These are phyloP conservation scores for Rhynchospora breviuscula DNA, from an alignment of 176 grass and related monocot species.

Conservation along the genomic window DNA sequence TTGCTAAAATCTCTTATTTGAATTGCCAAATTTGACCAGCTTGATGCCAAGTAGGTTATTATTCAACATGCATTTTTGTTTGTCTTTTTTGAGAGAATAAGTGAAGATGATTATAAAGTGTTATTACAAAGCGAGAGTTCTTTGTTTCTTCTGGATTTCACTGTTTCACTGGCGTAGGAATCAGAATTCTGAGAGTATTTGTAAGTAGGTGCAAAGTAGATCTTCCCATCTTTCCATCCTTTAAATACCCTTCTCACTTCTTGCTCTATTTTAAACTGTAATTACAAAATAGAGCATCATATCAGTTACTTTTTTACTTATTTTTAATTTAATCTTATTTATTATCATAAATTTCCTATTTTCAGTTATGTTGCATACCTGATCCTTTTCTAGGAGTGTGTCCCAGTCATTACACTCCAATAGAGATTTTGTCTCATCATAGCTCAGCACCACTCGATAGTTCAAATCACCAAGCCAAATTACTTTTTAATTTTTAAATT, in stretches of 20 bases:
- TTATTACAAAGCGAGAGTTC: slow-evolving; percentile 72
- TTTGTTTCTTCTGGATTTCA: slow-evolving; percentile 69
- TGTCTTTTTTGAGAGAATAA: background rate
- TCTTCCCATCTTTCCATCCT: slow-evolving; percentile 85
- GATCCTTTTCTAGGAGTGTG: slow-evolving; percentile 63
- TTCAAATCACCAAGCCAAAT: slow-evolving; percentile 90
- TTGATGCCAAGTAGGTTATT: slow-evolving; percentile 2
- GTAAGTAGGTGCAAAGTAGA: slow-evolving; percentile 81
- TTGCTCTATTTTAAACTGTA: slow-evolving; percentile 65
- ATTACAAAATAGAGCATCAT: background rate
- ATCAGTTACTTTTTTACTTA: background rate
- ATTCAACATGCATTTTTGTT: background rate
- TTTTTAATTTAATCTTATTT: background rate
- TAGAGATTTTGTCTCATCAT: slow-evolving; percentile 61
- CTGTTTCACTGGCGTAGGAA: slow-evolving; percentile 48
- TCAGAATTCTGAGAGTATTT: slow-evolving; percentile 83
- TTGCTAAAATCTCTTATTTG: background rate
- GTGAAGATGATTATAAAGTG: background rate
- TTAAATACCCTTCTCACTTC: slow-evolving; percentile 72
- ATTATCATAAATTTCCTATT: background rate
- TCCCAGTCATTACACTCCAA: slow-evolving; percentile 95
- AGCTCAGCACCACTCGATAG: slow-evolving; percentile 68
- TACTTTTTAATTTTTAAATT: background rate
- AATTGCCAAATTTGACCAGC: background rate
- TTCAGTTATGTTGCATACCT: slow-evolving; percentile 31